These are phyloP conservation scores for Hemileccinum impolitum DNA, from an alignment of 768 basidiomycete species.

Conservation along the genomic window DNA sequence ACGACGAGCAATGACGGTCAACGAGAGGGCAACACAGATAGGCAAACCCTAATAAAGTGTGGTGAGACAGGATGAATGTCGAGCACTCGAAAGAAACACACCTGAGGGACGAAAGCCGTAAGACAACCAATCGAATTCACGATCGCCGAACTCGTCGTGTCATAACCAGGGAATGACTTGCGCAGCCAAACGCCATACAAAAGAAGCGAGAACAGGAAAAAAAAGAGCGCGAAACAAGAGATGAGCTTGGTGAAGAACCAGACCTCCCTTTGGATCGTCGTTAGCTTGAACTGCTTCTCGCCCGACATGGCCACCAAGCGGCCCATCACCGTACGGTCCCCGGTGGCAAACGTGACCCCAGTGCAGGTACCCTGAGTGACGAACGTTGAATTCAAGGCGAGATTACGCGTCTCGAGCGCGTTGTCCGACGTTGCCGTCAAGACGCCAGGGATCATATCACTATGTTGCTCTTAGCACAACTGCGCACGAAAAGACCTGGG, in stretches of 20 bases:
- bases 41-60: constrained; percentile 30
- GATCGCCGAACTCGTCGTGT: constrained; percentile 33
- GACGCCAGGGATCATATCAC: constrained; percentile 42
- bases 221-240: constrained; percentile 37
- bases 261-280: constrained; percentile 45
- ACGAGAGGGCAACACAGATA: constrained; percentile 45
- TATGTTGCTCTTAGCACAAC: constrained; percentile 13
- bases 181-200: constrained; percentile 40
- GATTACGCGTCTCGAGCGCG: constrained; percentile 43
- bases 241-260: constrained; percentile 53
- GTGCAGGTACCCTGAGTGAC: constrained; percentile 39
- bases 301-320: constrained; percentile 52
- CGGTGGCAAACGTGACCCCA: constrained; percentile 40
- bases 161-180: constrained; percentile 29
- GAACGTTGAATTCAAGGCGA: constrained; percentile 46
- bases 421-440: constrained; percentile 45
- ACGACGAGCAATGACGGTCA: constrained; percentile 45
- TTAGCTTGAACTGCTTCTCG: constrained; percentile 41
- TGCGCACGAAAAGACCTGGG: not conserved
- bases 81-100: not conserved
- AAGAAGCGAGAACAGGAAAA: constrained; percentile 40
- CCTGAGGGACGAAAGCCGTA: constrained; percentile 41
- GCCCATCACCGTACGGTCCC: constrained; percentile 45
- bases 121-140: constrained; percentile 37
- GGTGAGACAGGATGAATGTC: not conserved